phyloP scores from a whole-genome alignment of 192 early-diverging fungal genomes.

The Thamnidium elegans region DNA sequence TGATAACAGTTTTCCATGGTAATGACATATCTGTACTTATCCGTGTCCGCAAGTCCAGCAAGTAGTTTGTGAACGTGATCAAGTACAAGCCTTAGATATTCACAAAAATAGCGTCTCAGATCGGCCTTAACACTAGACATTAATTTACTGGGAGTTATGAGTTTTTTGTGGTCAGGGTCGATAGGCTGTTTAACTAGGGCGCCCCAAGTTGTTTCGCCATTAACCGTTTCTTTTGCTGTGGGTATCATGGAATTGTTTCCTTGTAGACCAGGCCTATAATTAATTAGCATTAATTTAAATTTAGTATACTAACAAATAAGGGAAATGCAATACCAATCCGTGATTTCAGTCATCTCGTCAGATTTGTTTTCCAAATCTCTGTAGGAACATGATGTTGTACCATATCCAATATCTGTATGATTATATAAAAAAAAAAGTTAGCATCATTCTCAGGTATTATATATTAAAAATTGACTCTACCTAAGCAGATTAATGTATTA shows the following conservation, averaged over 20 bases:
- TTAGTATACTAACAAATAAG: no score
- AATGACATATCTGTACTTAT: conserved; percentile 1
- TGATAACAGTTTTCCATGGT: conserved; percentile 14
- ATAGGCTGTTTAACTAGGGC: not conserved
- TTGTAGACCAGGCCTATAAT: no score
- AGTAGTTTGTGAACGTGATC: not conserved
- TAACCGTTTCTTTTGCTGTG: not conserved
- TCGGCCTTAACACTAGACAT: not conserved
- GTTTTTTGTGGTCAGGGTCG: not conserved
- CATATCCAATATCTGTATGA: conserved; percentile 8
- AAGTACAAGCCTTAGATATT: not conserved
- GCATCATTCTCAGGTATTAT: not conserved
- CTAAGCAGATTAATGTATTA: not conserved
- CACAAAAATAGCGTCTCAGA: not conserved
- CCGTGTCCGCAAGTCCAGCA: not conserved
- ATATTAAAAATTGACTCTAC: not conserved
- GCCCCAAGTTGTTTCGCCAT: not conserved
- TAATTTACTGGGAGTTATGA: not conserved
- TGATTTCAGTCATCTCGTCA: not conserved
- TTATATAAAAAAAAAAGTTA: not conserved
- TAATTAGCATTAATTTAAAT: no score
- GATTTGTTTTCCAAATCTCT: not conserved
- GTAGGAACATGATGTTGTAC: not conserved
- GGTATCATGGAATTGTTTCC: not conserved
- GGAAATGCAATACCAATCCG: not conserved